Evolutionary conservation across 2,329 filamentous ascomycete genomes (phyloP).

Genomic region (Verticillium alfalfae): DNA sequence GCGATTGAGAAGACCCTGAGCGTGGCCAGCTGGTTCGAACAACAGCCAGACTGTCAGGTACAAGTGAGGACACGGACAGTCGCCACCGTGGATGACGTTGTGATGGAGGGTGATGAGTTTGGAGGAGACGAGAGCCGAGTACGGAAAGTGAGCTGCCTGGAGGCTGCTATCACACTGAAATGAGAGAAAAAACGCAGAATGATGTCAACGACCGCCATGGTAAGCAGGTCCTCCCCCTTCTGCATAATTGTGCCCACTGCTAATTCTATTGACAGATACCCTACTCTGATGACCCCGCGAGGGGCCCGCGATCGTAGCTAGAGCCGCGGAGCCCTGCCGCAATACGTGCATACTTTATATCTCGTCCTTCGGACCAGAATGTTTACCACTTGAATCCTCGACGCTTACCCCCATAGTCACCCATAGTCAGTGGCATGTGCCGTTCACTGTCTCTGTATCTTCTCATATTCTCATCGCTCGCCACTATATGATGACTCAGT

Average conservation of each 20-base stretch:
- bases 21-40: conserved; percentile 60
- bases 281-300: not conserved
- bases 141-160: conserved; percentile 45
- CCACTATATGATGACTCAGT: conserved; percentile 1
- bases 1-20: conserved; percentile 60
- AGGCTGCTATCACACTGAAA: conserved; percentile 40
- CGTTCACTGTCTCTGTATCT: too few species aligned
- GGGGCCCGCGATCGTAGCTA: not conserved
- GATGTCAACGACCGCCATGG: not conserved
- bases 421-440: not conserved
- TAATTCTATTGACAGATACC: not conserved
- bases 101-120: conserved; percentile 31
- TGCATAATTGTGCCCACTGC: not conserved
- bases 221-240: not conserved
- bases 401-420: not conserved
- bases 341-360: not conserved
- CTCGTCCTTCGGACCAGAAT: not conserved
- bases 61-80: conserved; percentile 57
- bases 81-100: conserved; percentile 62
- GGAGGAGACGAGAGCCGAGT: conserved; percentile 32
- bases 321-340: not conserved
- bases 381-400: not conserved
- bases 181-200: conserved; percentile 19
- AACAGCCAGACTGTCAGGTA: conserved; percentile 53
- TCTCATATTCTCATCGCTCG: not conserved